Evolutionary conservation across 805 yeast species (phyloP), one percentile per base, ranked within the genome.

Genomic region (Yamadazyma sp.): DNA sequence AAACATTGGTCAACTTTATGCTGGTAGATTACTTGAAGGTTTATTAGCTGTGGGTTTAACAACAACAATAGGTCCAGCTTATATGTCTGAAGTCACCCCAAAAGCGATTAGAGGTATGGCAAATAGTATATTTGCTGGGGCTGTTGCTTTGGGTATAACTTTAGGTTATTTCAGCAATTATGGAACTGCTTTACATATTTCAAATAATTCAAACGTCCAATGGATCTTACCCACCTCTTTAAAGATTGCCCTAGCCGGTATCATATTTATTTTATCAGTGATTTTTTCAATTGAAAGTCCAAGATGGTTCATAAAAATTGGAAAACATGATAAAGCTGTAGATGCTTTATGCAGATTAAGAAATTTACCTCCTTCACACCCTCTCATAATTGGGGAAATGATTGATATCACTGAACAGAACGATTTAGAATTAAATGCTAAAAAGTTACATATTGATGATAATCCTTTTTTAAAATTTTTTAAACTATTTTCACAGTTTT

Each of bases 11-110:
- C 80, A 75, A 44, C 51, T 75, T 19, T 71, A 70, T 38, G 77
- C 70, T 21, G 80, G 81, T 11, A 59, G 80, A 36, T 55, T 75
- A 13, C 47, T 75, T 26, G 78, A 74, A 48, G 80, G 81, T 15
- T 44, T 70, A 13, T 26, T 42, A 9, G 75, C 73, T 13, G 57
- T 75, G 31, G 80, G 81, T 12, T 75, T 73, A 41, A 70, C 80
- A 4, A 68, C 72, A 7, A 74, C 73, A 13, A 62, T 70, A 39
- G 79, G 78, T 10, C 80, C 80, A 7, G 62, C 71, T 26, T 73
- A 72, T 43, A 47, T 73, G 29, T 61, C 76, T 3, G 81, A 75
- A 47, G 63, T 70, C 25, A 58, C 78, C 5, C 80, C 81, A n/a
- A 59, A 63, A 23, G 53, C 65, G 23, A 66, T 70, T 39, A 58